phyloP scores from a whole-genome alignment of 2,329 filamentous ascomycete genomes.

The Hypoxylon sp. region DNA sequence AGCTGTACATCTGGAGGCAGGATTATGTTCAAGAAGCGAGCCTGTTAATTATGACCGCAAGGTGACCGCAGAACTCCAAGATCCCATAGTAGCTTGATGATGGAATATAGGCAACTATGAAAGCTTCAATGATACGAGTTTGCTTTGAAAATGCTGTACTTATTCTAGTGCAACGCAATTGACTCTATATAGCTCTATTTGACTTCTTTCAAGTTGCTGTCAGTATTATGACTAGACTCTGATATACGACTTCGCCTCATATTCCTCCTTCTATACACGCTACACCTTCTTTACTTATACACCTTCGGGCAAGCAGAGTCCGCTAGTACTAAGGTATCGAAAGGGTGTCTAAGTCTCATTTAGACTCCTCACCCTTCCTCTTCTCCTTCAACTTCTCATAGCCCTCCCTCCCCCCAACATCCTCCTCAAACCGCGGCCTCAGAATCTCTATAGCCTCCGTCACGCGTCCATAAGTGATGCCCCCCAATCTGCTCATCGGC shows the following conservation, averaged over 20 bases:
- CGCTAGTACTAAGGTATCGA: background rate
- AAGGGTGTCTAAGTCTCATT: background rate
- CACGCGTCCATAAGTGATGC: constrained; percentile 83
- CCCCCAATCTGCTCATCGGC: constrained; percentile 83
- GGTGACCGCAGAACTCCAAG: background rate
- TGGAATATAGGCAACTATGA: background rate
- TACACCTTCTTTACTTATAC: background rate
- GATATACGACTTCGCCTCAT: background rate
- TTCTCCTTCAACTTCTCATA: constrained; percentile 68
- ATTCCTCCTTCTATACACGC: too few relatives aligned
- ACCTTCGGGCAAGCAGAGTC: background rate
- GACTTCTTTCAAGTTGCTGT: background rate
- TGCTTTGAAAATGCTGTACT: background rate
- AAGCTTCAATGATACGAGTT: background rate
- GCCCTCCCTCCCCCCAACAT: constrained; percentile 64
- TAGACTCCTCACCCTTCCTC: constrained; percentile 45
- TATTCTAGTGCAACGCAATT: background rate
- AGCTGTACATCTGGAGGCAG: background rate
- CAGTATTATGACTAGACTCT: background rate
- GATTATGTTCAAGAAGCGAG: background rate
- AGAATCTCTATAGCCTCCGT: constrained; percentile 79
- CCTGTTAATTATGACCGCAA: background rate
- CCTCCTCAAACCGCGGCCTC: constrained; percentile 68
- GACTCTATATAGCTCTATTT: background rate
- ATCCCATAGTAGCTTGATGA: background rate